Base-by-base conservation (phyloP, 371 early-diverging fungal species). In the Lichtheimia ramosa region DNA sequence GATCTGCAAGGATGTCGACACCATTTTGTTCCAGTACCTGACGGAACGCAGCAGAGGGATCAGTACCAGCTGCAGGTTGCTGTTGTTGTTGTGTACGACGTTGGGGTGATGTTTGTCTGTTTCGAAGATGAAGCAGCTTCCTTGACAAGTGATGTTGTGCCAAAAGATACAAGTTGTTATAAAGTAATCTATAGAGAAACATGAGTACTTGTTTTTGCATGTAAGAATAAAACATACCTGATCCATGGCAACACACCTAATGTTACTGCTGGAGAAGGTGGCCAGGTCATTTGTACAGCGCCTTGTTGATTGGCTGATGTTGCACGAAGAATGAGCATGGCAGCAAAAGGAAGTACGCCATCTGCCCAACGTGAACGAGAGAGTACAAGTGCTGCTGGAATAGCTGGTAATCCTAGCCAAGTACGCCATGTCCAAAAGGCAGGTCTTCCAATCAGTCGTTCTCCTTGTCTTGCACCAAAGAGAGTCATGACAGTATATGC, bases 401-500 rank as follows among this genome's bases (percentile, higher is more conserved):
- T 86, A 4, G 81, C 60, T 20, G 87, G 87, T 8, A 87, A 65
- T 0, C 82, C 83, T 6, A 87, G 75, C 89, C 89, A 89, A n/a
- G 82, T 81, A 28, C 84, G 74, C 77, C 85, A 87, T 13, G 85
- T 76, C 90, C 89, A 87, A 12, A 70, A 56, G 1, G 78, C 73
- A 0, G 86, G 81, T 18, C 79, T 68, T 1, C 88, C 85, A 40
- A 92, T 71, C 15, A 92, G 58, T 52, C 81, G 65, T 57, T 85
- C 83, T 20, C 90, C 90, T 41, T 90, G 85, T 16, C 69, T 68
- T 4, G 81, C 66, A 15, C 92, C 92, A 59, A 87, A 85, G n/a
- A 89, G 69, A 8, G 88, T 82, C 68, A 90, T 62, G 25, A 90
- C 85, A 8, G 90, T 82, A 51, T 85, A 87, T 10, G 90, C 90